Evolutionary conservation across 2,329 filamentous ascomycete species (phyloP).

Genomic region (Fusarium dimerum): DNA sequence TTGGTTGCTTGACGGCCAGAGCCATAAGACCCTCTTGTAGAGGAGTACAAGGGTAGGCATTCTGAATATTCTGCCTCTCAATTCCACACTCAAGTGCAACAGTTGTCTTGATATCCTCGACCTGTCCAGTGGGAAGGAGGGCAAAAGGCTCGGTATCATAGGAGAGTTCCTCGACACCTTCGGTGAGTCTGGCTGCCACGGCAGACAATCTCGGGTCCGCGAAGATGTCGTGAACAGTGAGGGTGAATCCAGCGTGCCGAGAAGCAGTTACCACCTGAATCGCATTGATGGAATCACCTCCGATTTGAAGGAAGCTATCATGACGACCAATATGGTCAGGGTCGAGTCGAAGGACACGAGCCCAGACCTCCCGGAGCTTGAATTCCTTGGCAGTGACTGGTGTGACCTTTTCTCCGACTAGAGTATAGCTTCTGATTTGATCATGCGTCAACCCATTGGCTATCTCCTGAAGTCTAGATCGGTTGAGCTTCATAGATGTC

Average conservation of each 20-base stretch:
- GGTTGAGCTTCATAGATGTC: slow-evolving; percentile 22
- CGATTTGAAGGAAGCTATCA: slow-evolving; percentile 27
- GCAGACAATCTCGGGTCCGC: slow-evolving; percentile 3
- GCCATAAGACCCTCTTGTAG: slow-evolving; percentile 4
- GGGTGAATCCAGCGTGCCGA: slow-evolving; percentile 10
- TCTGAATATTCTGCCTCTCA: background rate
- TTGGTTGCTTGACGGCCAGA: background rate
- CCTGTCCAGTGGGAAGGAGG: background rate
- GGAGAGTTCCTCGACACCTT: background rate
- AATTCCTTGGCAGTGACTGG: too few species aligned
- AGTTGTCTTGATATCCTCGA: background rate
- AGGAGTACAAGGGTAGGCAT: slow-evolving; percentile 5
- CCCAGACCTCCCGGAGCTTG: too few species aligned
- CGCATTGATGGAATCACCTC: slow-evolving; percentile 30
- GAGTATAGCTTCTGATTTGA: background rate
- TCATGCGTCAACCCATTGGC: slow-evolving; percentile 37
- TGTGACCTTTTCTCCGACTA: too few species aligned
- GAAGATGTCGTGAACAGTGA: slow-evolving; percentile 22
- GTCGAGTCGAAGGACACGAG: slow-evolving; percentile 10
- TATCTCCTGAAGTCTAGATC: slow-evolving; percentile 4
- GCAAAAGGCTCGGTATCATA: background rate
- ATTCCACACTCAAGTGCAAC: too few species aligned
- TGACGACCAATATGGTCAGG: slow-evolving; percentile 11
- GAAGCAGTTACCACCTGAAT: slow-evolving; percentile 18
- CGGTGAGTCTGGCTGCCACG: slow-evolving; percentile 1